phyloP scores from a whole-genome alignment of 2,329 filamentous ascomycete species.

The Neonectria neomacrospora region DNA sequence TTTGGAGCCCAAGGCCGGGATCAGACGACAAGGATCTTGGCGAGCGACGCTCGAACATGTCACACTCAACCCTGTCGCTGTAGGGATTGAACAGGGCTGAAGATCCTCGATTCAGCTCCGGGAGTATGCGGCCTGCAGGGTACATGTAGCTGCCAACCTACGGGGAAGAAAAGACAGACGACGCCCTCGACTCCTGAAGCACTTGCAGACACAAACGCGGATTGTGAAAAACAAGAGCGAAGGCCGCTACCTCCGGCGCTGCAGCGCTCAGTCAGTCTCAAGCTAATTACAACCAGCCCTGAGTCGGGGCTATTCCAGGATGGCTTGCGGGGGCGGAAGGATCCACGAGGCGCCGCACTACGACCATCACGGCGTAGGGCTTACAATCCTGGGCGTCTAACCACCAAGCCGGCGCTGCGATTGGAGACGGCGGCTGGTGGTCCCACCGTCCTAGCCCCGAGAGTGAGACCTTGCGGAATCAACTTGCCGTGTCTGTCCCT shows the following conservation, averaged over 20 bases:
- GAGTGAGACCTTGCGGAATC: background rate
- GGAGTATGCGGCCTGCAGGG: too few species aligned
- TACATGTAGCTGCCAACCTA: background rate
- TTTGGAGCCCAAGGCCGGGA: background rate
- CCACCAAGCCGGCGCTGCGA: background rate
- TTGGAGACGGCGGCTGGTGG: background rate
- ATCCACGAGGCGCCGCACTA: background rate
- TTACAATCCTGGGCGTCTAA: conserved; percentile 1
- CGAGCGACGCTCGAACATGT: background rate
- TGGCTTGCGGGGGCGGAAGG: conserved; percentile 4
- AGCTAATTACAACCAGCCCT: background rate
- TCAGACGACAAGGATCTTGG: background rate
- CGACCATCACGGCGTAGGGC: background rate
- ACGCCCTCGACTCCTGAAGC: background rate
- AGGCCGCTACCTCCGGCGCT: background rate
- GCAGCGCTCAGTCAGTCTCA: background rate
- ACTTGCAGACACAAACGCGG: background rate
- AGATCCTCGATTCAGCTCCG: background rate
- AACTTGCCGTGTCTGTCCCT: background rate
- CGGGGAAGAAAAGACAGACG: background rate
- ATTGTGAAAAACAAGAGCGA: background rate
- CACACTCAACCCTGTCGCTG: background rate
- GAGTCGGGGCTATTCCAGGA: background rate
- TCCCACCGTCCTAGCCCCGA: background rate
- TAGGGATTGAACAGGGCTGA: background rate